Evolutionary conservation across 768 basidiomycete species (phyloP), one percentile per base, ranked within the genome.

Genomic region (Mycena pura): DNA sequence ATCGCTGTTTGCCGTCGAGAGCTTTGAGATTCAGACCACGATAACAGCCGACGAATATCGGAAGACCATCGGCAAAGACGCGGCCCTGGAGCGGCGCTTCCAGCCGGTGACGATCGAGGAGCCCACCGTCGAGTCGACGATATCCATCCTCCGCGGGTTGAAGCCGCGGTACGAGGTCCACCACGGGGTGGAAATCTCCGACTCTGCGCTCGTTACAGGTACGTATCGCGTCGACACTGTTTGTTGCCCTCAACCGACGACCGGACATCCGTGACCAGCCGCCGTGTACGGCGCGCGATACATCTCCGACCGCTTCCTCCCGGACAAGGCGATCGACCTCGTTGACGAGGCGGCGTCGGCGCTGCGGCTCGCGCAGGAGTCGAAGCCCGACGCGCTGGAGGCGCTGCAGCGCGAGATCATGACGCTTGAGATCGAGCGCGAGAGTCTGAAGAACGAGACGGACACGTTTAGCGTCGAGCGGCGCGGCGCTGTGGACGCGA

Each of bases 301-400:
- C 69, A 89, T 96, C 64, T 89, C 93, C 0, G 92, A 94, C 72
- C 84, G 94, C 4, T 95, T 86, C 72, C 82, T 96, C 1, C 95
- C 95, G 0, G 95, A 97, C 76, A 96, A 96, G 71, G 91, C 92
- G 10, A 92, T 94, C 40, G 93, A 96, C 72, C 82, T 97, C 3
- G 86, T 98, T 1, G 96, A 99, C 73, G 96, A 98, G 74, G 95
- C 95, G 3, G 91, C 93, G 1, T 92, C 92, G 2, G 83, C 93
- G 0, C 80, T 98, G 5, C 86, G 93, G 0, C 85, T 97, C 4
- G 91, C 94, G 0, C 95, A 95, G 69, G 93, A 95, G 70, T 89
- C 86, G 29, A 93, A 95, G 69, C 95, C 95, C 0, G 90, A 93
- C 53, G 89, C 89, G 55, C 81, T 96, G 0, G 93, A 97, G 70